Evolutionary conservation across 192 early-diverging fungal species (phyloP), one percentile per base, ranked within the genome.

Genomic region (Entomortierella beljakovae): DNA sequence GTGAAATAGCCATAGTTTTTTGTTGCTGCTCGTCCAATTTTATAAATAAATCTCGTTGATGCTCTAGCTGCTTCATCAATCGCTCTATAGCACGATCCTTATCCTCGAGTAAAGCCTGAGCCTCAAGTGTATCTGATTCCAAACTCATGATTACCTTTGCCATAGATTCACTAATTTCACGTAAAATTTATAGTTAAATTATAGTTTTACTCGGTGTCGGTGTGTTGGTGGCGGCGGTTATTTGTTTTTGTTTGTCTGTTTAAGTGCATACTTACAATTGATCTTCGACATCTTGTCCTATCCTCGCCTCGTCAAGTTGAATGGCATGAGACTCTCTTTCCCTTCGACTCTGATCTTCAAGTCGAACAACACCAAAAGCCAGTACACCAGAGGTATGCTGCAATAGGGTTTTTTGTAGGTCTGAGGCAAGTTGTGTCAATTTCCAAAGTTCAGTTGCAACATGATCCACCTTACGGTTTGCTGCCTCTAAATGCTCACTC

Each of bases 331-430:
- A 8, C 20, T 79, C 74, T 9, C 74, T n/a, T 29, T 79, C 74
- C 13, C 74, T 55, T 10, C 74, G 40, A 23, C 56, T 40, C 31
- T 79, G 74, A 37, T 81, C 83, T 54, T 89, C 84, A 0, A 86
- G 46, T 31, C 81, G 70, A 22, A 76, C 71, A 18, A 89, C 69
- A 4, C 88, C 86, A 9, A 82, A 28, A 31, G 80, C 76, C 31
- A 90, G 40, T 6, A 86, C 80, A 18, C 82, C 89, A 3, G 88
- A 84, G 22, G 82, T 86, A 57, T 90, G 89, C 56, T 86, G 77
- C 23, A 88, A 68, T 13, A 90, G 75, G 16, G 75, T 81, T 4
- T 81, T 54, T 23, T 88, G 83, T 6, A 85, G 54, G 28, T 84
- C 82, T 1, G 77, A 60, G 23, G 82, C 85, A 10, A 84, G 55